These are phyloP conservation scores for Aspergillus pseudoterreus DNA, from an alignment of 2,329 filamentous ascomycete genomes.

Conservation along the genomic window DNA sequence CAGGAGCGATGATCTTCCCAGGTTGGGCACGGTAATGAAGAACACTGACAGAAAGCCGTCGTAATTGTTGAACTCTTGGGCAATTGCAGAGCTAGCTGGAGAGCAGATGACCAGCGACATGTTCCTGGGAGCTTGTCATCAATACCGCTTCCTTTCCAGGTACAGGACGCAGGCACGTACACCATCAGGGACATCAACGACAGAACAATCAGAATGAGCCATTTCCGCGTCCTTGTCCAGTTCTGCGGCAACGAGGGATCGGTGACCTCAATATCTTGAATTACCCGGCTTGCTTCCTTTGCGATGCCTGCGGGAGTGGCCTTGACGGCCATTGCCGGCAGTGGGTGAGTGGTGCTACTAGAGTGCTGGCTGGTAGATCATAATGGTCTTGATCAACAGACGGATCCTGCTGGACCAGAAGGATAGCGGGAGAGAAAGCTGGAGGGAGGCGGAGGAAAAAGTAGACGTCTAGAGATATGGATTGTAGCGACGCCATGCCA, in stretches of 20 bases:
- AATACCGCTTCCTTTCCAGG: neutral
- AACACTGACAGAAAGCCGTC: neutral
- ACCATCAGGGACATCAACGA: constrained; percentile 5
- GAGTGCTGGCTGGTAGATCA: neutral
- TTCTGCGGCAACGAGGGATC: constrained; percentile 3
- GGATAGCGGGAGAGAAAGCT: neutral
- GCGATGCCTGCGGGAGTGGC: neutral
- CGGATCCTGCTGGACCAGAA: neutral
- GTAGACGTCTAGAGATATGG: neutral
- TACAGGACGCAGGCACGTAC: neutral
- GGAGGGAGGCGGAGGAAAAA: neutral
- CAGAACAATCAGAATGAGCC: constrained; percentile 2
- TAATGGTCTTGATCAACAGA: neutral
- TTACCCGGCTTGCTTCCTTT: neutral
- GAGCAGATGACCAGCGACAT: constrained; percentile 5
- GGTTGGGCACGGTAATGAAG: constrained; percentile 3
- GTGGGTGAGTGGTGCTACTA: neutral
- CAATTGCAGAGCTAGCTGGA: constrained; percentile 1
- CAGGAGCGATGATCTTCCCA: constrained; percentile 3
- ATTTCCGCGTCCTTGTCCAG: constrained; percentile 4
- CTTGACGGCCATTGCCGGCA: neutral
- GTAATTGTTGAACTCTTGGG: neutral
- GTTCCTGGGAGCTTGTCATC: constrained; percentile 1
- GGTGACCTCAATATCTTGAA: neutral
- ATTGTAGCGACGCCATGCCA: neutral